Evolutionary conservation across 768 basidiomycete genomes (phyloP).

Genomic region (Termitomyces titanicus): DNA sequence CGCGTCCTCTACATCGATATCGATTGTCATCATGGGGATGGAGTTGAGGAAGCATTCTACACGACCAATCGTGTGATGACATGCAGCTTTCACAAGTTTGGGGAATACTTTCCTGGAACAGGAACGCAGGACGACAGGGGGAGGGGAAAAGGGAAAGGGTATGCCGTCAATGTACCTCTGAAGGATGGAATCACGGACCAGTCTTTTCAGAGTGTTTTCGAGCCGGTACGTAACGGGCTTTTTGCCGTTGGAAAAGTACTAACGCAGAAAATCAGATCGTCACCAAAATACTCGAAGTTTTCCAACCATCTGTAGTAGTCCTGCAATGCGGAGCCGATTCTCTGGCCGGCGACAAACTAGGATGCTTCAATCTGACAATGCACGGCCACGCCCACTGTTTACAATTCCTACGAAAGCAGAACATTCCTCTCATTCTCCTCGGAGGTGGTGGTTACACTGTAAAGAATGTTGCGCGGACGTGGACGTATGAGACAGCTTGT

Average conservation of each 20-base stretch:
- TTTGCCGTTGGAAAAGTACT: not conserved
- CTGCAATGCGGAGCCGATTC: slow-evolving; percentile 97
- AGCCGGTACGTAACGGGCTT: slow-evolving; percentile 67
- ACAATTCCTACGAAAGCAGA: slow-evolving; percentile 79
- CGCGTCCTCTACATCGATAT: slow-evolving; percentile 98
- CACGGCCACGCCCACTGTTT: slow-evolving; percentile 92
- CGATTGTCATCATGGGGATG: slow-evolving; percentile 98
- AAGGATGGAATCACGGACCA: slow-evolving; percentile 95
- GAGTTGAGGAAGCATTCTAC: slow-evolving; percentile 99
- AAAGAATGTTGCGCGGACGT: slow-evolving; percentile 91
- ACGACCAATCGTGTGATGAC: slow-evolving; percentile 98
- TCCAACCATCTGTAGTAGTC: slow-evolving; percentile 81
- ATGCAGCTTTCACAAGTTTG: slow-evolving; percentile 95
- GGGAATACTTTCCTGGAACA: slow-evolving; percentile 92
- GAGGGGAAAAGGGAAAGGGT: slow-evolving; percentile 78
- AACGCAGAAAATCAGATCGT: slow-evolving; percentile 53
- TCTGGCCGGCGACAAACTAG: slow-evolving; percentile 90
- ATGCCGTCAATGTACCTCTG: slow-evolving; percentile 90
- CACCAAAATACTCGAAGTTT: slow-evolving; percentile 82
- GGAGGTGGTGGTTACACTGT: slow-evolving; percentile 98
- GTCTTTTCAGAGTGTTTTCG: slow-evolving; percentile 79
- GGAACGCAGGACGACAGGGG: slow-evolving; percentile 85
- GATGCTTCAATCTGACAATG: slow-evolving; percentile 96
- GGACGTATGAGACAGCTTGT: slow-evolving; percentile 97
- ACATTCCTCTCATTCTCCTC: slow-evolving; percentile 84